These are phyloP conservation scores for Shiraia bambusicola DNA, from an alignment of 2,329 filamentous ascomycete genomes.

Conservation along the genomic window DNA sequence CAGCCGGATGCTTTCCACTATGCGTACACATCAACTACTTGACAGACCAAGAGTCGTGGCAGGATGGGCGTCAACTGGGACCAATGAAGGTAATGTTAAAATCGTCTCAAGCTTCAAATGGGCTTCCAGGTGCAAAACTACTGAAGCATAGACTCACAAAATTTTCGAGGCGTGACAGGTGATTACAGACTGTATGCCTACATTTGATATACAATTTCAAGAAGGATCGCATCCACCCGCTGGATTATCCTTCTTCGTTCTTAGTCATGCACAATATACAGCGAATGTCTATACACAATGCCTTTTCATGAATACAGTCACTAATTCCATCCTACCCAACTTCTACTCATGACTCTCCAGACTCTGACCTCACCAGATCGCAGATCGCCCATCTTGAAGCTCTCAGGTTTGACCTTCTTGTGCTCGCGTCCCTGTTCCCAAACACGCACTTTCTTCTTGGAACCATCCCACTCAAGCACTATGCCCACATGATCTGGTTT, in stretches of 20 bases:
- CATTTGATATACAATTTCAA: too few relatives aligned
- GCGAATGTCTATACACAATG: not conserved
- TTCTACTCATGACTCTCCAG: slow-evolving; percentile 90
- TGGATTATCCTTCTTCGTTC: not conserved
- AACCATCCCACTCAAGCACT: slow-evolving; percentile 96
- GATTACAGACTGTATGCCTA: too few relatives aligned
- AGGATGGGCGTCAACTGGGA: too few relatives aligned
- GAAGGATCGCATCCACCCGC: not conserved
- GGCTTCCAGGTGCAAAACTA: too few relatives aligned
- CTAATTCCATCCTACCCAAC: slow-evolving; percentile 80
- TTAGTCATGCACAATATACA: not conserved
- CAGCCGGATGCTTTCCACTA: too few relatives aligned
- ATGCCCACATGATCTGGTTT: slow-evolving; percentile 86
- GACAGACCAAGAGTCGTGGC: too few relatives aligned
- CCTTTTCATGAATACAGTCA: not conserved
- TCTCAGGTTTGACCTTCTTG: slow-evolving; percentile 91
- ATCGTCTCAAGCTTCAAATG: too few relatives aligned
- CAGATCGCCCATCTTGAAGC: slow-evolving; percentile 89
- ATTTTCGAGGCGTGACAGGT: too few relatives aligned
- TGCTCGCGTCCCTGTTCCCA: slow-evolving; percentile 96
- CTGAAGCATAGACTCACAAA: too few relatives aligned
- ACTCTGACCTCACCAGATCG: slow-evolving; percentile 94
- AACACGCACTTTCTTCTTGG: slow-evolving; percentile 92
- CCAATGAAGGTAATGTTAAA: too few relatives aligned
- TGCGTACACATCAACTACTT: too few relatives aligned